Base-by-base conservation (phyloP, 352 stramenopile genomes). In the Phytophthora macrochlamydospora region DNA sequence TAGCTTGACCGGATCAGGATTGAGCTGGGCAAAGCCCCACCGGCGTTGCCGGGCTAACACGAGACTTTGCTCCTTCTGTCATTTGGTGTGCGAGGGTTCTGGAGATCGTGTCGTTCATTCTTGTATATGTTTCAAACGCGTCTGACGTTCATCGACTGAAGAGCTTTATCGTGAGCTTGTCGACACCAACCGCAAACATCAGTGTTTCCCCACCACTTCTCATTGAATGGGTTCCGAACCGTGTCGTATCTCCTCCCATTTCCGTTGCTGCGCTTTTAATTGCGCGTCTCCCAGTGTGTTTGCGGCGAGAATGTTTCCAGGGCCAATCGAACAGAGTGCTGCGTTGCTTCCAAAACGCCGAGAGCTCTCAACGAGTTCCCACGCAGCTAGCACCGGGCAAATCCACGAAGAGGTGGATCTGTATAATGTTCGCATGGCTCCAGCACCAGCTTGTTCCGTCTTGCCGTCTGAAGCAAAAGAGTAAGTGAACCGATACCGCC, bases 151-250 rank as follows among this genome's bases (percentile, higher is more conserved):
- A 56, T 40, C 50, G 8, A 24, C 50, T 33, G 50, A 44, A 56
- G 4, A 45, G 31, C 4, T 45, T 56, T 28, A 45, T 56, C 2
- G 50, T 31, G 9, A 56, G 31, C 30, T 13, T 8, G 32, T 45
- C 50, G 31, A 44, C 18, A 30, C 50, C 50, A 13, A 33, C 50
- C 11, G 12, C 50, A 31, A 56, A 56, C 31, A 45, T 30, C 30
- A 14, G 31, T 29, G 12, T 56, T 56, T 18, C 50, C n/a, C 32
- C 50, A 13, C 50, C 32, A 18, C 50, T 56, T 56, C 50, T 56
- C 50, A 56, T 56, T 12, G 50, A 56, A 3, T 56, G 50, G 4
- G 50, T 56, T 32, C 50, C 50, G 14, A 45, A 56, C 7, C n/a
- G 13, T 32, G 50, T 4, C 2, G 32, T 1, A 32, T 56, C 50